phyloP scores from a whole-genome alignment of 139 green algal genomes.

The Coelastrella sp. region DNA sequence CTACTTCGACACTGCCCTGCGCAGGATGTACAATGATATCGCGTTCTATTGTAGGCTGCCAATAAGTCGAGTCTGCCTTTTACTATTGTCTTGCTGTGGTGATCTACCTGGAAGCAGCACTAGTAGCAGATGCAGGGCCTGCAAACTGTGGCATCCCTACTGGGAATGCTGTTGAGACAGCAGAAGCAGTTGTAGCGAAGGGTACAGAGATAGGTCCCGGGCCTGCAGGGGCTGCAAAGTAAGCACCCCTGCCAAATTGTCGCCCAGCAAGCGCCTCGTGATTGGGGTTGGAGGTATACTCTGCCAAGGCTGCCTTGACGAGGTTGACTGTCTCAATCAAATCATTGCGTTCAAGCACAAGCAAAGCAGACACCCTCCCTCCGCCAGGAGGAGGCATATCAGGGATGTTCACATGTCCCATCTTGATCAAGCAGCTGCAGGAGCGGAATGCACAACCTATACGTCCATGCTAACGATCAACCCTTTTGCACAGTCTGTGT shows the following conservation, averaged over 20 bases:
- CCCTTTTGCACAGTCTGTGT: too few relatives aligned
- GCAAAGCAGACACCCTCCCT: background rate
- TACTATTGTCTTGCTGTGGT: slow-evolving; percentile 7
- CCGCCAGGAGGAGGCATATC: background rate
- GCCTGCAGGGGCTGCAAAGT: background rate
- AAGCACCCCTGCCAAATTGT: background rate
- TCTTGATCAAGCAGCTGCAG: too few relatives aligned
- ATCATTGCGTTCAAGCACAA: slow-evolving; percentile 28
- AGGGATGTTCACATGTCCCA: slow-evolving; percentile 17
- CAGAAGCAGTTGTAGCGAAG: background rate
- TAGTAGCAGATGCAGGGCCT: background rate
- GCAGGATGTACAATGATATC: too few relatives aligned
- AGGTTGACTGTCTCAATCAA: background rate
- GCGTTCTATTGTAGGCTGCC: too few relatives aligned
- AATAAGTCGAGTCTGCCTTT: background rate
- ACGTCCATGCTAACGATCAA: too few relatives aligned
- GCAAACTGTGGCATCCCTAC: too few relatives aligned
- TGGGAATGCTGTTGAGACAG: too few relatives aligned
- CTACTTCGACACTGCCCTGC: too few relatives aligned
- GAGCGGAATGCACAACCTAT: too few relatives aligned
- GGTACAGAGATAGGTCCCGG: background rate
- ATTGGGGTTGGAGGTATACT: background rate
- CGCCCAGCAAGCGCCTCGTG: background rate
- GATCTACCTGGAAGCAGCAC: background rate
- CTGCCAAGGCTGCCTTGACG: slow-evolving; percentile 28